phyloP scores from a whole-genome alignment of 2,329 filamentous ascomycete genomes.

The Hypomyces perniciosus region DNA sequence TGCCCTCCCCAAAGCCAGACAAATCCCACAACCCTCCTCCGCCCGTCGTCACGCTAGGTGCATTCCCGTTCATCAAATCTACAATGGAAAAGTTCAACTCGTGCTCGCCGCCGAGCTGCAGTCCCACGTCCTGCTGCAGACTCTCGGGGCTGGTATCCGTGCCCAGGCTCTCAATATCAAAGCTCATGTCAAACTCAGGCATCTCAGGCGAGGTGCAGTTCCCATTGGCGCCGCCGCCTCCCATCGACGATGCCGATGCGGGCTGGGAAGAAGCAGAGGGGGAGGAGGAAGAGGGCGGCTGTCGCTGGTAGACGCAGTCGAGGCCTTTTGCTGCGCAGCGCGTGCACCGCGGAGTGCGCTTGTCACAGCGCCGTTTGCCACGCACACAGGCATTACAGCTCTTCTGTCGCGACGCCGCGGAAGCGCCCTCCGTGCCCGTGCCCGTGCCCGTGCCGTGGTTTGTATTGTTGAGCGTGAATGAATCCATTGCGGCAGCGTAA shows the following conservation, averaged over 20 bases:
- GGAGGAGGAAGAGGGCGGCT: slow-evolving; percentile 21
- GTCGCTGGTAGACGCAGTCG: slow-evolving; percentile 36
- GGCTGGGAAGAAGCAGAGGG: neutral
- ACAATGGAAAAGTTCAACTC: slow-evolving; percentile 31
- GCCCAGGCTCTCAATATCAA: slow-evolving; percentile 29
- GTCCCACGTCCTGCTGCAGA: slow-evolving; percentile 17
- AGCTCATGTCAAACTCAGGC: slow-evolving; percentile 32
- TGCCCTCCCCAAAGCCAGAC: slow-evolving; percentile 14
- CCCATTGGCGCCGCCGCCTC: slow-evolving; percentile 9
- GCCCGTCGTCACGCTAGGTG: neutral
- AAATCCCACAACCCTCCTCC: slow-evolving; percentile 10
- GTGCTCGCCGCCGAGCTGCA: slow-evolving; percentile 20
- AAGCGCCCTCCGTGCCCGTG: neutral
- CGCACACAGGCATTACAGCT: slow-evolving; percentile 44
- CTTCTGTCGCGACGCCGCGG: slow-evolving; percentile 42
- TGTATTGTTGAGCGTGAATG: neutral
- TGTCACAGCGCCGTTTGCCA: slow-evolving; percentile 43
- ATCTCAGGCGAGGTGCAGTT: slow-evolving; percentile 16
- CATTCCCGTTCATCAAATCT: slow-evolving; percentile 23
- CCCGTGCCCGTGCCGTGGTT: slow-evolving; percentile 1
- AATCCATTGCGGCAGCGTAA: slow-evolving; percentile 2
- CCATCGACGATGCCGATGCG: neutral
- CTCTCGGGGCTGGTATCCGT: slow-evolving; percentile 28
- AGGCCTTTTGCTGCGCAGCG: slow-evolving; percentile 38
- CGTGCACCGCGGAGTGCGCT: slow-evolving; percentile 36